Evolutionary conservation across 2,329 filamentous ascomycete species (phyloP).

Genomic region (Atkinsonella texensis): DNA sequence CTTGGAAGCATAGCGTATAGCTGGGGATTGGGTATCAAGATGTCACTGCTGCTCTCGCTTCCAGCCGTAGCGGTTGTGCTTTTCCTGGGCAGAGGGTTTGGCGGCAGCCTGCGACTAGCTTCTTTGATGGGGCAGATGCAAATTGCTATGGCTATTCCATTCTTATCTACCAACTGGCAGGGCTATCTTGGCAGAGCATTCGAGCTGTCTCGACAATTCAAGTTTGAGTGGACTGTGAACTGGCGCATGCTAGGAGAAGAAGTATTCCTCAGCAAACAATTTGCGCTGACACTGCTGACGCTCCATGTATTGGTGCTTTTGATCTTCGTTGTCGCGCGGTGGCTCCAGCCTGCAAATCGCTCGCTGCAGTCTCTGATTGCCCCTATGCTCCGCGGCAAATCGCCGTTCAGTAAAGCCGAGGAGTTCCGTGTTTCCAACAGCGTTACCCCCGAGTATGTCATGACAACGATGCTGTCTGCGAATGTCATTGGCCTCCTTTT

Average conservation of each 20-base stretch:
- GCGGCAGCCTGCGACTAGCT: conserved; percentile 53
- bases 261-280: conserved; percentile 56
- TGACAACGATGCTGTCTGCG: conserved; percentile 65
- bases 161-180: conserved; percentile 49
- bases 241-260: conserved; percentile 92
- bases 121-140: conserved; percentile 69
- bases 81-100: conserved; percentile 59
- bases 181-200: conserved; percentile 78
- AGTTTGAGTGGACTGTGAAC: conserved; percentile 98
- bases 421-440: conserved; percentile 44
- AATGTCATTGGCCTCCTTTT: conserved; percentile 73
- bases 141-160: conserved; percentile 54
- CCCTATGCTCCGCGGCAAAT: conserved; percentile 28
- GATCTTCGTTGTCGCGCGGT: conserved; percentile 54
- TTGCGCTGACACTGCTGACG: conserved; percentile 54
- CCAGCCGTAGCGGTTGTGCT: conserved; percentile 70
- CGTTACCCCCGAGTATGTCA: conserved; percentile 60
- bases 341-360: conserved; percentile 57
- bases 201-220: conserved; percentile 79
- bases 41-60: conserved; percentile 74
- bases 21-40: conserved; percentile 81
- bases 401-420: conserved; percentile 36
- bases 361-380: conserved; percentile 41
- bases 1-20: conserved; percentile 62
- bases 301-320: conserved; percentile 54